Evolutionary conservation across 805 yeast genomes (phyloP), one percentile per base, ranked within the genome.

Genomic region (Debaryomyces maramus): DNA sequence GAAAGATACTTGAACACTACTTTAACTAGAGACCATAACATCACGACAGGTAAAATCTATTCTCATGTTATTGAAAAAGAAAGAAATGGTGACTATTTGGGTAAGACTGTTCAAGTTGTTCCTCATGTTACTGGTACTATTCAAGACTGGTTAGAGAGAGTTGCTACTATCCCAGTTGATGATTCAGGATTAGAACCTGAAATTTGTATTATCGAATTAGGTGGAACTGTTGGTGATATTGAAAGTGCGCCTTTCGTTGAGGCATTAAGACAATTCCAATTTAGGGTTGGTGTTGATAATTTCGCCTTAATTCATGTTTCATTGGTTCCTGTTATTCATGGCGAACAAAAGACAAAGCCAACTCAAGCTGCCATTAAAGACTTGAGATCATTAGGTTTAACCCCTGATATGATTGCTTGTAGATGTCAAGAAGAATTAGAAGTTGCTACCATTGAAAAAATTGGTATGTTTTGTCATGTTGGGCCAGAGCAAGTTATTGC

Each of bases 191-290:
- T 81, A 61, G 85, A 81, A 56, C 99, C 99, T 23, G 98, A 93
- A 53, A 85, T 93, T 39, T 93, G 99, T 76, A 89, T 93, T 60
- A 83, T 93, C 50, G 99, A 91, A 72, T 78, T 93, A 45, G 99
- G 99, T 64, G 99, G 99, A 64, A 93, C 99, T 21, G 99, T 93
- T 44, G 99, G 99, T 61, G 99, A 93, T 63, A 93, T 93, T 58
- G 99, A 93, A 73, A 81, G 91, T 60, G 99, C 98, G 39, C 99
- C 99, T 19, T 93, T 93, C 52, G 97, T 93, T 41, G 99, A 93
- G 73, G 99, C 99, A 18, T 79, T 93, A 48, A 86, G 99, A 75
- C 99, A 93, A 70, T 93, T 93, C 72, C 99, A 93, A 74, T 93
- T 93, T 72, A 82, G 96, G 61, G 98, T 91, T 45, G 98, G 98